A percentile compares a stretch with the other conserved stretches of the same genome.
These are phyloP conservation scores for Populus deltoides DNA, from an alignment of 345 rosid species.

Conservation along the genomic window DNA sequence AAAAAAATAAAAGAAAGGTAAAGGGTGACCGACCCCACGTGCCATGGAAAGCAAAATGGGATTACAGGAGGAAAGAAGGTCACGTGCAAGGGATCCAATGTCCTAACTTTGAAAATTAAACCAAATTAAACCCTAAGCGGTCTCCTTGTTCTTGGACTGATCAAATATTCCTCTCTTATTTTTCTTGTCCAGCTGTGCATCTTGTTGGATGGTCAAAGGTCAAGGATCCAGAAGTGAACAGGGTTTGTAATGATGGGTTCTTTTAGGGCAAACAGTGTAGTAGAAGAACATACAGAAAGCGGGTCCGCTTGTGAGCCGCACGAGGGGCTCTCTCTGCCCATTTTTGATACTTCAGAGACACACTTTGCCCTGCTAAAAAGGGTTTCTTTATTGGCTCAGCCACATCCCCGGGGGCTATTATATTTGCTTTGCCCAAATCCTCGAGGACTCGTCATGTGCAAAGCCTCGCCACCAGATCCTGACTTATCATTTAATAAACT, in stretches of 20 bases:
- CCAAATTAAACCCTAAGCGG: neutral
- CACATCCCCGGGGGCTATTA: conserved; percentile 23
- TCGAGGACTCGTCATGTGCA: conserved; percentile 7
- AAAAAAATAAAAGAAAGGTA: neutral
- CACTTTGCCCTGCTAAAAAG: conserved; percentile 11
- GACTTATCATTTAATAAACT: neutral
- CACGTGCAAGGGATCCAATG: conserved; percentile 60
- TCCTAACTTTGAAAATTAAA: neutral
- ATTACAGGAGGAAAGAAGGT: conserved; percentile 17
- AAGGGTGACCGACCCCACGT: conserved; percentile 34
- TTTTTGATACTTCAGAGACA: neutral
- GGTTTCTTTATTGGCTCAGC: neutral
- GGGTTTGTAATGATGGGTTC: neutral
- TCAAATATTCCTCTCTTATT: conserved; percentile 21
- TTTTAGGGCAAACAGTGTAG: neutral
- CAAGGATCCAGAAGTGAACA: conserved; percentile 33
- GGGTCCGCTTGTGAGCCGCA: conserved; percentile 61
- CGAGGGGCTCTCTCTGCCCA: conserved; percentile 52
- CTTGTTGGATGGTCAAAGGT: conserved; percentile 44
- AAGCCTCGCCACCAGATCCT: neutral
- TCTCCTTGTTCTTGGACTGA: conserved; percentile 12
- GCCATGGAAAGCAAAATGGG: conserved; percentile 35
- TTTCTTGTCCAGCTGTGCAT: neutral
- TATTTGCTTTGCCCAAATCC: neutral
- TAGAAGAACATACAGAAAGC: conserved; percentile 17